These are phyloP conservation scores for Malus hybrid DNA, from an alignment of 331 rosid species.

Conservation along the genomic window DNA sequence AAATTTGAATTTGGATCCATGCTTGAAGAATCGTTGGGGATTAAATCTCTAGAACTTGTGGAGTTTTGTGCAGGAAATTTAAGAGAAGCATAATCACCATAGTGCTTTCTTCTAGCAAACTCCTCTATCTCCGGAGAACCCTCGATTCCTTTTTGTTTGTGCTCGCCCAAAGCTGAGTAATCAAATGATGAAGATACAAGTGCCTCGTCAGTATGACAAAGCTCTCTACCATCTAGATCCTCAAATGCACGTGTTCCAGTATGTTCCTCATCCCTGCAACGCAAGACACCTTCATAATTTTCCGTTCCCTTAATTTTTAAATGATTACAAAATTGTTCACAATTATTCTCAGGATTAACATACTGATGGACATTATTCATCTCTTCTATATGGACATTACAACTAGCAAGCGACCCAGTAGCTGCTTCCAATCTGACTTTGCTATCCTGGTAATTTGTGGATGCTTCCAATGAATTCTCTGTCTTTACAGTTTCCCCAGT, in stretches of 20 bases:
- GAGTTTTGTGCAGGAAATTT: conserved; percentile 27
- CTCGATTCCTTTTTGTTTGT: conserved; percentile 14
- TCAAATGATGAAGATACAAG: conserved; percentile 18
- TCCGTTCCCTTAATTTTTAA: not conserved
- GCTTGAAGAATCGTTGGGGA: conserved; percentile 23
- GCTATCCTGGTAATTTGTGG: conserved; percentile 25
- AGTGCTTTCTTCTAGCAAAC: conserved; percentile 18
- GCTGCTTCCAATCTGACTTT: conserved; percentile 12
- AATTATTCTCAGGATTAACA: conserved; percentile 14
- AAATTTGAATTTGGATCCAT: conserved; percentile 17
- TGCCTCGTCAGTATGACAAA: not conserved
- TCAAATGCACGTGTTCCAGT: conserved; percentile 14
- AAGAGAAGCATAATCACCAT: conserved; percentile 34
- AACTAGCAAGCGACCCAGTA: conserved; percentile 13
- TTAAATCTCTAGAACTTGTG: conserved; percentile 25
- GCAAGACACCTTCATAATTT: conserved; percentile 8
- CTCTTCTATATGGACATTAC: conserved; percentile 26
- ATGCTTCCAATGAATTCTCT: conserved; percentile 20
- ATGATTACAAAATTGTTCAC: conserved; percentile 4
- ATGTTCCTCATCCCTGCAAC: conserved; percentile 40
- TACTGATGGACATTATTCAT: conserved; percentile 25
- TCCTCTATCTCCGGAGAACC: conserved; percentile 26
- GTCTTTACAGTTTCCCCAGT: conserved; percentile 12
- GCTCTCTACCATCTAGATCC: conserved; percentile 19
- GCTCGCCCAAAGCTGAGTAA: conserved; percentile 13